Conservation (phyloP, 2,329 filamentous ascomycete genomes). For the Malbranchea zuffiana region DNA sequence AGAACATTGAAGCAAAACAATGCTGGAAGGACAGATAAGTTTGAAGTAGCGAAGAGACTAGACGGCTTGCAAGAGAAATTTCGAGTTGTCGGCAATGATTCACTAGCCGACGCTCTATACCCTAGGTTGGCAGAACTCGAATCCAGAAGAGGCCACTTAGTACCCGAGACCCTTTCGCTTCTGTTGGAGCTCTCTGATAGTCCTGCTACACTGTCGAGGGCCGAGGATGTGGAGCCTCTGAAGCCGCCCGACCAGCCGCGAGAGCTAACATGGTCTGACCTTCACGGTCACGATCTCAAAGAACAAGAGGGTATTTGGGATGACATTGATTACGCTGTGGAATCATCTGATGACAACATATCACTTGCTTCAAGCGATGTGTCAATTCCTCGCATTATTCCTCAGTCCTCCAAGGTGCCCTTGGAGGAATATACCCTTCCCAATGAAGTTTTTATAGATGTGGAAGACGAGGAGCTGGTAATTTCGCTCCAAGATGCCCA, state of each 20-base stretch:
- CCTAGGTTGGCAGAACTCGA: conserved; percentile 50
- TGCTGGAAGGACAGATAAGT: conserved; percentile 61
- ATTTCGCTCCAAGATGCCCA: conserved; percentile 34
- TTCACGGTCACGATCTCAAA: conserved; percentile 64
- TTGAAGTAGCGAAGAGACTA: conserved; percentile 55
- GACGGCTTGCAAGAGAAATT: conserved; percentile 78
- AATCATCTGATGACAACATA: conserved; percentile 31
- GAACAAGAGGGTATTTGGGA: conserved; percentile 34
- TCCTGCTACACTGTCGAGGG: conserved; percentile 58
- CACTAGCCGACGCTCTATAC: conserved; percentile 59
- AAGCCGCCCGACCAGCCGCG: conserved; percentile 38
- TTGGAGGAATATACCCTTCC: conserved; percentile 28
- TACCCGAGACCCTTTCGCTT: conserved; percentile 68
- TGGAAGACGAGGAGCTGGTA: conserved; percentile 27
- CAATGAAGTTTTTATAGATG: conserved; percentile 24
- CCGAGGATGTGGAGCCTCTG: conserved; percentile 52
- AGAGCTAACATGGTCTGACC: conserved; percentile 64
- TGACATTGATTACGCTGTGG: conserved; percentile 29
- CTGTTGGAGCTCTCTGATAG: conserved; percentile 72
- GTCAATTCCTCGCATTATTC: conserved; percentile 21
- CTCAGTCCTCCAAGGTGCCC: conserved; percentile 19
- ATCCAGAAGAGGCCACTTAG: conserved; percentile 49
- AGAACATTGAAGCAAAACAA: conserved; percentile 31
- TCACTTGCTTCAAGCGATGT: conserved; percentile 25
- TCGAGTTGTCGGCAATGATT: conserved; percentile 65